Base-by-base conservation (phyloP, 257 asterid species). In the Fraxinus quadrangulata region DNA sequence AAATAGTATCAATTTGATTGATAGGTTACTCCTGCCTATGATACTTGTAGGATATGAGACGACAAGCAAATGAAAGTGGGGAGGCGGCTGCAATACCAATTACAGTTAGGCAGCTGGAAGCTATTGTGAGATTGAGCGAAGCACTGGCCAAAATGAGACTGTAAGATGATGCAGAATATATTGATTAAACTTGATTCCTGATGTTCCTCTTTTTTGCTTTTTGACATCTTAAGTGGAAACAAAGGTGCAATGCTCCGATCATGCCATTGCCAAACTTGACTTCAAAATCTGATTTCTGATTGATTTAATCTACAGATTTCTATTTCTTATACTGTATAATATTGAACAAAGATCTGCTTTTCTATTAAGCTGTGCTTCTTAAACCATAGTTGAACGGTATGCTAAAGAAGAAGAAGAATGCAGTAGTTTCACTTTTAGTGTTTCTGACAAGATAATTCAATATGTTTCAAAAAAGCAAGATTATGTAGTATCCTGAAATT, bases 61-160 rank as follows among this genome's bases (percentile, higher is more conserved):
- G 93, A 74, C 98, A 92, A 82, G 93, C 99, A 80, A 95, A 91
- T 86, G 98, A 95, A 79, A 89, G 89, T 79, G 98, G 98, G 78
- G 96, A 89, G 88, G 87, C 96, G 33, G 86, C 94, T 80, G 97
- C 86, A 2, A 90, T 95, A 80, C 99, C 99, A 80, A 95, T 95
- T 74, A 95, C 99, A n/a, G 99, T 95, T 81, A 88, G 98, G 90
- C 99, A 95, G 88, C 87, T 95, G 78, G 99, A 95, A 83, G 99
- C 99, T 71, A 86, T 95, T 47, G 97, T 93, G 85, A 91, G 98
- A 84, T 81, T 95, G 88, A 95, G 99, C 61, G 99, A 95, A 85
- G 82, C 99, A 74, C 96, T 91, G 30, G 99, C 99, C 61, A 93
- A 76, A 87, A 93, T 95, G 98, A 88, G 94, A 61, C 89, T 93